phyloP scores from a whole-genome alignment of 1,284 basidiomycete species.

The Porodaedalea pini region DNA sequence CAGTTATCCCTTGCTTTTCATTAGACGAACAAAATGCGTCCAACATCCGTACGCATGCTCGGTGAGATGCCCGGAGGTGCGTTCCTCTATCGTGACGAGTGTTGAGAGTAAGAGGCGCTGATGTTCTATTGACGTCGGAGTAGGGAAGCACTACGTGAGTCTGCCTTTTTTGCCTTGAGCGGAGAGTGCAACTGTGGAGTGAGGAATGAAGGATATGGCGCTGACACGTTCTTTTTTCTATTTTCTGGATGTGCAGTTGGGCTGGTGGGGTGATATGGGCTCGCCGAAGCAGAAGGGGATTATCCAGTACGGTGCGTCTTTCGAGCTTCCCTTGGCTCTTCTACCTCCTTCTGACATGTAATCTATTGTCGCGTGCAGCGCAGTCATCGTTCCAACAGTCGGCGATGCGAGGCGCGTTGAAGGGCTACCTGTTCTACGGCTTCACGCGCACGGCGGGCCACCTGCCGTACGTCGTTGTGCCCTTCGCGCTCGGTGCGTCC shows the following conservation, averaged over 20 bases:
- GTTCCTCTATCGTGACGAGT: constrained; percentile 29
- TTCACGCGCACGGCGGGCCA: constrained; percentile 75
- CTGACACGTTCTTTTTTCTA: not conserved
- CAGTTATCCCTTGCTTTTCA: not conserved
- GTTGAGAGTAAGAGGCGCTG: not conserved
- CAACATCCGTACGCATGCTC: constrained; percentile 49
- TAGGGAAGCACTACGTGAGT: constrained; percentile 67
- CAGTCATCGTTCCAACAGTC: constrained; percentile 77
- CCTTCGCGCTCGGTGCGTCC: constrained; percentile 74
- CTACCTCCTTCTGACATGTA: constrained; percentile 3
- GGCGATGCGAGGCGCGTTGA: constrained; percentile 67
- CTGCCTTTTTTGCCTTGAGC: not conserved
- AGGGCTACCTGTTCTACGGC: constrained; percentile 84
- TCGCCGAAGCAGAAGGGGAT: constrained; percentile 78
- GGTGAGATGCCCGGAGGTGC: constrained; percentile 79
- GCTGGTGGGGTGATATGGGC: constrained; percentile 89
- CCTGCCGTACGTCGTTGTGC: constrained; percentile 77
- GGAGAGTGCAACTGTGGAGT: no score
- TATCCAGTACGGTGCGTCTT: constrained; percentile 70
- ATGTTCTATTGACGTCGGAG: constrained; percentile 16
- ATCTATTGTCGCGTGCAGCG: constrained; percentile 2
- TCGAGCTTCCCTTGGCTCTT: constrained; percentile 10
- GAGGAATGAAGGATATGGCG: no score
- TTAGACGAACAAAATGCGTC: constrained; percentile 49
- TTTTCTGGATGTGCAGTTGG: constrained; percentile 48